Evolutionary conservation across 2,329 filamentous ascomycete species (phyloP), one percentile per base, ranked within the genome.

Genomic region (Bisporella sp.): DNA sequence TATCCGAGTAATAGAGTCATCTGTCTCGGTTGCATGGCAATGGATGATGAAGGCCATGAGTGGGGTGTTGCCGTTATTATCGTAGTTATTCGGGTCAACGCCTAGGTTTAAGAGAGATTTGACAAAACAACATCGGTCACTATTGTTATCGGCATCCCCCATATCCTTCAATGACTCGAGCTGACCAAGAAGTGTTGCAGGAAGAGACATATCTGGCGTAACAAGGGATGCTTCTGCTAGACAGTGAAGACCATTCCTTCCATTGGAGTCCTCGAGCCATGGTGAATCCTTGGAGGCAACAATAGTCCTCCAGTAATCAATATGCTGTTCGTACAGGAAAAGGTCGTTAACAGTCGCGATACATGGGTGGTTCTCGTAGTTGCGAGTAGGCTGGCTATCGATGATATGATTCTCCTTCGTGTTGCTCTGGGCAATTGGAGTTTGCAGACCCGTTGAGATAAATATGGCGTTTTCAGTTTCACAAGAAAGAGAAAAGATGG

Each of bases 41-140:
- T 55, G 47, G n/a, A 45, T 47, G 41, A 57, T 43, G 32, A 57
- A 57, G 8, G 49, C 49, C 55, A 57, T 57, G 9, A 57, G 45
- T 7, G 53, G 50, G 1, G 55, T 57, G 8, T 30, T 41, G 6
- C 55, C 52, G 11, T 52, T 8, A 6, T 47, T 42, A 35, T 57
- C 53, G 46, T 52, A 47, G 41, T 46, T 54, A 21, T 57, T 49
- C 1, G 48, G 40, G 30, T 55, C 44, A 2, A 54, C 53, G 7
- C 53, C 48, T 28, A 31, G 45, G 13, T 41, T 31, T 5, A 52
- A 31, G 21, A 52, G n/a, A 28, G 35, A 13, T 41, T 30, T 30
- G 40, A 41, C 5, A 21, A 21, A 21, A 21, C 21, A 21, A 21
- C 21, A 21, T 21, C 21, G 21, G 21, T 21, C 21, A 21, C 21